These are phyloP conservation scores for Lentithecium fluviatile DNA, from an alignment of 495 filamentous ascomycete species.

Conservation along the genomic window DNA sequence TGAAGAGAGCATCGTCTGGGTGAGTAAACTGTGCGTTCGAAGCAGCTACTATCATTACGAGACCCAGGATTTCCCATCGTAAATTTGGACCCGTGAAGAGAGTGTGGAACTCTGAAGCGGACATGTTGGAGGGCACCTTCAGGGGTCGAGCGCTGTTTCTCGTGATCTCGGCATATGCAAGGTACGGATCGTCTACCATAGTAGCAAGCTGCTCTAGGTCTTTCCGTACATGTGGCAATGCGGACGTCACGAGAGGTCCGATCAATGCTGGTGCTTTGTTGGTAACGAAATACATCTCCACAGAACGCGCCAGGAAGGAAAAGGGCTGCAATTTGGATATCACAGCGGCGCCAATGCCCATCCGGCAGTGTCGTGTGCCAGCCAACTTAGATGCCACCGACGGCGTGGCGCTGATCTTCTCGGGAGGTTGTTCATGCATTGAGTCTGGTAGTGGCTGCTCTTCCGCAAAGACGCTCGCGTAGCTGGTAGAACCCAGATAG, in stretches of 20 bases:
- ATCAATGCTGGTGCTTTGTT: conserved; percentile 18
- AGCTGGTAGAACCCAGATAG: conserved; percentile 32
- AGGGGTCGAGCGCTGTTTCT: conserved; percentile 20
- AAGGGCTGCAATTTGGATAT: conserved; percentile 22
- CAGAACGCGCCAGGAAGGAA: conserved; percentile 13
- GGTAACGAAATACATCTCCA: conserved; percentile 23
- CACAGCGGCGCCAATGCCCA: conserved; percentile 11
- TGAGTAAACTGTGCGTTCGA: conserved; percentile 24
- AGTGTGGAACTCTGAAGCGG: conserved; percentile 22
- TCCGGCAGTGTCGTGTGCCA: conserved; percentile 18
- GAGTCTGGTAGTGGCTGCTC: conserved; percentile 22
- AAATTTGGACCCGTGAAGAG: conserved; percentile 30
- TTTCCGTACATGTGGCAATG: conserved; percentile 20
- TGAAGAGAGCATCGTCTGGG: conserved; percentile 29
- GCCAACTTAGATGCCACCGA: not conserved
- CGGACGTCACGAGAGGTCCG: conserved; percentile 20
- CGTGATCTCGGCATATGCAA: conserved; percentile 22
- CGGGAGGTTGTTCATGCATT: conserved; percentile 15
- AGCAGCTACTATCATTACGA: conserved; percentile 20
- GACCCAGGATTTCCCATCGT: conserved; percentile 30
- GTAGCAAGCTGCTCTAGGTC: conserved; percentile 21
- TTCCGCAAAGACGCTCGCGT: conserved; percentile 29
- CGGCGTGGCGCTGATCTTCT: conserved; percentile 5
- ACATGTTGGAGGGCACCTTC: conserved; percentile 24
- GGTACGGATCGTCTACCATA: not conserved